Conservation (phyloP, 805 yeast genomes). For the Wickerhamiella azymoides region DNA sequence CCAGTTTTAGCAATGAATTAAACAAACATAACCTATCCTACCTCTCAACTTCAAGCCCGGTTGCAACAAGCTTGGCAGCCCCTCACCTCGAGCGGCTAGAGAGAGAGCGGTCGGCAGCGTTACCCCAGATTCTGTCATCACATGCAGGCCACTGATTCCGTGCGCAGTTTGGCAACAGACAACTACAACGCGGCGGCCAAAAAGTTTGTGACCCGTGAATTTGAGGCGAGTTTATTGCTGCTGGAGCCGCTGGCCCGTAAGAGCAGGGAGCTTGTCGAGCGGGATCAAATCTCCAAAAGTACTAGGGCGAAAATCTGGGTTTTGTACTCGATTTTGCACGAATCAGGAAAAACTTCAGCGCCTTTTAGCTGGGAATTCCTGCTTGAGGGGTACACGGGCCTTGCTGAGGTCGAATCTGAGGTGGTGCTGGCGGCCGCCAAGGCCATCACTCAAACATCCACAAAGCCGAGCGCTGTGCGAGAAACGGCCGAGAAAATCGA, state of each 20-base stretch:
- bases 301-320: conserved; percentile 7
- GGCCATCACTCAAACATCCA: not conserved
- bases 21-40: too few relatives aligned
- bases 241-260: conserved; percentile 2
- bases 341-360: not conserved
- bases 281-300: conserved; percentile 4
- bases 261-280: conserved; percentile 4
- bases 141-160: conserved; percentile 2
- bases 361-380: conserved; percentile 3
- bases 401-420: conserved; percentile 1
- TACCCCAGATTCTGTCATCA: conserved; percentile 4
- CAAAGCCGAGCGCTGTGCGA: not conserved
- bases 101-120: too few relatives aligned
- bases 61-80: not conserved
- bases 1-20: too few relatives aligned
- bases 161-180: conserved; percentile 5
- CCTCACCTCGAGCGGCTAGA: not conserved
- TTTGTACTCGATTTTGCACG: conserved; percentile 2
- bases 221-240: conserved; percentile 1
- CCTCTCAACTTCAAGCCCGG: too few relatives aligned
- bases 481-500: not conserved
- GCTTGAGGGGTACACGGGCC: not conserved
- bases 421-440: conserved; percentile 4
- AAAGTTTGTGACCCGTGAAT: conserved; percentile 6
- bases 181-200: conserved; percentile 8